Conservation (phyloP, 2,329 filamentous ascomycete genomes). For the Alternaria brassicicola region DNA sequence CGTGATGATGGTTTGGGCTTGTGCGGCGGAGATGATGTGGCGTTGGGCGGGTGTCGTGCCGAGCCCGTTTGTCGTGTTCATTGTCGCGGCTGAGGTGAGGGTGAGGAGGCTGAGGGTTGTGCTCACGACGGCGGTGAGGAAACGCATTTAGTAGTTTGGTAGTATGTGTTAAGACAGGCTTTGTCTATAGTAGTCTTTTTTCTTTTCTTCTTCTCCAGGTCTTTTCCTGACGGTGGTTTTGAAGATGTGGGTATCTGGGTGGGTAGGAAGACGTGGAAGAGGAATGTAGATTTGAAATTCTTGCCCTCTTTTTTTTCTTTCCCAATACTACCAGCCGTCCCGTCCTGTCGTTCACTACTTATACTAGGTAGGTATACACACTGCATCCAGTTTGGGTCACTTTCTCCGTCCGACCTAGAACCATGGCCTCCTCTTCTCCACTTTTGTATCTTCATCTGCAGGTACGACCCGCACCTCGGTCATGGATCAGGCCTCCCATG, state of each 20-base stretch:
- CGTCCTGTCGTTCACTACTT: background rate
- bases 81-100: conserved; percentile 21
- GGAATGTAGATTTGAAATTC: background rate
- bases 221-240: background rate
- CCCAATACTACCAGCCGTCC: too few species aligned
- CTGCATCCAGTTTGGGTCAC: background rate
- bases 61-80: conserved; percentile 31
- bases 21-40: conserved; percentile 26
- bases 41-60: conserved; percentile 28
- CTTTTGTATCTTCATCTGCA: background rate
- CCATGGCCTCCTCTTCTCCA: background rate
- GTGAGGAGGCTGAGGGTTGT: conserved; percentile 10
- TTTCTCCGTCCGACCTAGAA: background rate
- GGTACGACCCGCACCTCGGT: background rate
- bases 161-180: background rate
- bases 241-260: background rate
- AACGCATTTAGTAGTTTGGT: background rate
- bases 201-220: too few species aligned
- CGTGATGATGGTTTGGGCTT: conserved; percentile 32
- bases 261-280: background rate
- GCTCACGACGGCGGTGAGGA: conserved; percentile 2
- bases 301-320: background rate
- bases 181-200: background rate
- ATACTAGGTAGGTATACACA: background rate
- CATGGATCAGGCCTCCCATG: background rate